Evolutionary conservation across 371 early-diverging fungal genomes (phyloP).

Genomic region (Circinella minor): DNA sequence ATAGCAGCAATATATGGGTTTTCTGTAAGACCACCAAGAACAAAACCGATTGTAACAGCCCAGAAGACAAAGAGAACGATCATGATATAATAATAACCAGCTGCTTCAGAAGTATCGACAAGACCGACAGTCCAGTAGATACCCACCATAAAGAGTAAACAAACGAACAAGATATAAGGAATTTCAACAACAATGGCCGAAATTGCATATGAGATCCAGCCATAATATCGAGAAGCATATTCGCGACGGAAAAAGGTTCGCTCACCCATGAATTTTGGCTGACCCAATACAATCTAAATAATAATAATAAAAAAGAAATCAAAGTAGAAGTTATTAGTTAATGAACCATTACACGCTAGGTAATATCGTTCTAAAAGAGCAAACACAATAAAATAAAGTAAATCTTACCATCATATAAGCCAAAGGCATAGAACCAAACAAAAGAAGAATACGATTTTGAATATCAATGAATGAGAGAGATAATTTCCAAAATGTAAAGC

Average conservation of each 20-base stretch:
- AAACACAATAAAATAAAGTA: not conserved
- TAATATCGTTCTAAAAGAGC: not conserved
- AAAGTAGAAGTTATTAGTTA: no score
- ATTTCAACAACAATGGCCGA: constrained; percentile 55
- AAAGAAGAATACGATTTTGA: constrained; percentile 67
- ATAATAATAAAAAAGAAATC: constrained; percentile 13
- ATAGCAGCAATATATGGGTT: constrained; percentile 60
- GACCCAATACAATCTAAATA: constrained; percentile 15
- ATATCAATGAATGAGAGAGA: constrained; percentile 52
- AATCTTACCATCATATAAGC: constrained; percentile 3
- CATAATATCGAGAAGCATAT: constrained; percentile 66
- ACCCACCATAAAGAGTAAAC: constrained; percentile 51
- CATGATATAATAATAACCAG: constrained; percentile 63
- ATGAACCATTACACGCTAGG: no score
- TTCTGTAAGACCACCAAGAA: constrained; percentile 51
- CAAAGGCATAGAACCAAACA: constrained; percentile 46
- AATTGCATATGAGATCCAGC: constrained; percentile 61
- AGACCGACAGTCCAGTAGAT: constrained; percentile 74
- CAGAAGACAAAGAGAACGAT: constrained; percentile 59
- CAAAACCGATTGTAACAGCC: constrained; percentile 65
- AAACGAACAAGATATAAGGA: constrained; percentile 52
- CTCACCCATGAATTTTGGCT: constrained; percentile 68
- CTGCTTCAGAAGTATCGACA: constrained; percentile 37
- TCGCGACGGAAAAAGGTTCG: constrained; percentile 70
- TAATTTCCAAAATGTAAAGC: constrained; percentile 62